Evolutionary conservation across 2,329 filamentous ascomycete genomes (phyloP).

Genomic region (Pseudogymnoascus sp.): DNA sequence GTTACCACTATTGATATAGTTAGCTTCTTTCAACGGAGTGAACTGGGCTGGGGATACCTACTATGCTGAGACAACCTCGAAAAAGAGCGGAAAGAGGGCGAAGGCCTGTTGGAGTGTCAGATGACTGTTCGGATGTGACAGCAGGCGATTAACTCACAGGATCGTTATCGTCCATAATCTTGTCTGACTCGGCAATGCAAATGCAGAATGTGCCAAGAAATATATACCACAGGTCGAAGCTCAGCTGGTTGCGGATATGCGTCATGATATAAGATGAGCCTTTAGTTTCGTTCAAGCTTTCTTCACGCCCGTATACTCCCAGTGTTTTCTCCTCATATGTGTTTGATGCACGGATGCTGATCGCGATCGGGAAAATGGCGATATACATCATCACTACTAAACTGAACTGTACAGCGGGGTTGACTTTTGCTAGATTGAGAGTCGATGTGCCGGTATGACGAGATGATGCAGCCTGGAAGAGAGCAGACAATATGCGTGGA

Average conservation of each 20-base stretch:
- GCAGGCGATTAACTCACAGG: slow-evolving; percentile 26
- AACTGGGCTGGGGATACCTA: not conserved
- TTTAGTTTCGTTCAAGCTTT: slow-evolving; percentile 40
- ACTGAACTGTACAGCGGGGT: slow-evolving; percentile 85
- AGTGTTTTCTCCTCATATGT: slow-evolving; percentile 90
- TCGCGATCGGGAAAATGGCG: slow-evolving; percentile 91
- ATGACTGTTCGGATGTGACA: not conserved
- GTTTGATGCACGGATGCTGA: slow-evolving; percentile 86
- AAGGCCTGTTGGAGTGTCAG: slow-evolving; percentile 40
- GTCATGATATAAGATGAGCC: slow-evolving; percentile 73
- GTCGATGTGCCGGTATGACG: slow-evolving; percentile 84
- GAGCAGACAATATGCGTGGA: slow-evolving; percentile 70
- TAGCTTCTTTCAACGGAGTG: not conserved
- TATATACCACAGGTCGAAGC: slow-evolving; percentile 96
- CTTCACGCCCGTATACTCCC: slow-evolving; percentile 54
- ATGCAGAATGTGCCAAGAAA: slow-evolving; percentile 91
- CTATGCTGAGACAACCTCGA: slow-evolving; percentile 57
- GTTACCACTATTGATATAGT: slow-evolving; percentile 47
- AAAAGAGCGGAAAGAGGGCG: slow-evolving; percentile 61
- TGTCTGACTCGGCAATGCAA: slow-evolving; percentile 60
- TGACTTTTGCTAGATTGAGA: slow-evolving; percentile 66
- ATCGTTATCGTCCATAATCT: slow-evolving; percentile 13
- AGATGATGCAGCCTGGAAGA: slow-evolving; percentile 85
- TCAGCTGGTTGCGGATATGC: slow-evolving; percentile 85
- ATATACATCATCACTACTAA: slow-evolving; percentile 99